Evolutionary conservation across 805 yeast genomes (phyloP), one percentile per base, ranked within the genome.

Genomic region (Priceomyces fermenticarens): DNA sequence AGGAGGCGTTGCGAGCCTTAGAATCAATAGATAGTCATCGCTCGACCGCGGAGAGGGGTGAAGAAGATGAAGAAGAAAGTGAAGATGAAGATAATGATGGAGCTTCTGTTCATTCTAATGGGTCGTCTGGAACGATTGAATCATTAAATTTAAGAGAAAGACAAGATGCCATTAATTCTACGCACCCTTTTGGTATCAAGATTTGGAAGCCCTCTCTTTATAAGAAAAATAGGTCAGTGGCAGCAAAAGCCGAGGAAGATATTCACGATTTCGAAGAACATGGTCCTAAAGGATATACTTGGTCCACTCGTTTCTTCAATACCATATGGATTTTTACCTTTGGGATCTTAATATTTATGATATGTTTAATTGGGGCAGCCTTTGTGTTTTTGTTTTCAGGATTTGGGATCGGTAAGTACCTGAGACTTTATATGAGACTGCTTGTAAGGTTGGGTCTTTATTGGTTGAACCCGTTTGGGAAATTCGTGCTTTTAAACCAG

Each of bases 141-240:
- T 85, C 96, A 4, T 83, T 86, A 58, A 93, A 96, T 3, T 72
- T 91, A 40, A 74, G 93, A 45, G 96, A 90, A 51, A 81, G 97
- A 49, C 99, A 93, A 62, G 90, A 87, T 52, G 99, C 99, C 11
- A 93, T 93, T 58, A 93, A 93, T 58, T 82, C 86, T 39, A 89
- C 97, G 3, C 99, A 93, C 69, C 99, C 99, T 0, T 93, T 93
- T 55, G 99, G 99, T 74, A 91, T 93, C 35, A 84, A 96, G 61
- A 88, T 93, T 53, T 93, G 99, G 99, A 93, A 93, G 57, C 99
- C 99, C 1, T 97, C 98, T 2, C 70, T 93, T 41, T 93, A 93
- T 65, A 93, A 93, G 60, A 93, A 93, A 62, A 77, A 78, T 44
- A 81, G 99, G 54, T 87, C 97, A 3, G 97, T 93, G 26, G 93